Evolutionary conservation across 768 basidiomycete species (phyloP), one percentile per base, ranked within the genome.

Genomic region (Termitomyces sp.): DNA sequence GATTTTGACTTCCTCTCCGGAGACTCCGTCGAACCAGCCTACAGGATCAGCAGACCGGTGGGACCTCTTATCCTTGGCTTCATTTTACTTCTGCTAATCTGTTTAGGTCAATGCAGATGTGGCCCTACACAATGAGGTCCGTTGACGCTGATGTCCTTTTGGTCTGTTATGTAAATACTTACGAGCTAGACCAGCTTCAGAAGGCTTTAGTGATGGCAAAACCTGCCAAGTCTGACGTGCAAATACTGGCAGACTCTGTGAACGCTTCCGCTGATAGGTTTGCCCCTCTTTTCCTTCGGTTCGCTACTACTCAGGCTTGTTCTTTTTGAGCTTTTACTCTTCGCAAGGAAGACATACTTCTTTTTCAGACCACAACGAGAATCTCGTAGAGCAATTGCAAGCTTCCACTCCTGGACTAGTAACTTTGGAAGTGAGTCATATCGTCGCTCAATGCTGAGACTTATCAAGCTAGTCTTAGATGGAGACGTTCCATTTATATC

Each of bases 251-350:
- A 48, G 78, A 73, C 48, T 74, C 76, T 23, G 75, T 86, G 35
- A 93, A 92, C 65, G 91, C 90, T n/a, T 89, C 88, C 53, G 85
- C 90, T 43, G 91, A 93, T 71, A 91, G 89, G 88, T 87, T 65
- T 54, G 68, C 51, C 57, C 3, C 18, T 13, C 2, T 43, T 13
- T 18, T 14, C 8, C 5, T 49, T 56, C 28, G 35, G 33, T 23
- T n/a, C 28, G 4, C 20, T 12, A 20, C 6, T 0, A 16, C 20
- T 57, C 23, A 30, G 28, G 3, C 9, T 35, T 58, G 44, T 58
- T 44, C 38, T n/a, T 14, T 7, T 12, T 55, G 4, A 92, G 90
- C 68, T 92, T 92, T 74, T 93, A 93, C 74, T 91, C 90, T 51
- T 91, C 90, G 13, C 91, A 93, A 74, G 91, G 91, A 48, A 81